These are phyloP conservation scores for Pseudogymnoascus sp. DNA, from an alignment of 2,329 filamentous ascomycete genomes.

Conservation along the genomic window DNA sequence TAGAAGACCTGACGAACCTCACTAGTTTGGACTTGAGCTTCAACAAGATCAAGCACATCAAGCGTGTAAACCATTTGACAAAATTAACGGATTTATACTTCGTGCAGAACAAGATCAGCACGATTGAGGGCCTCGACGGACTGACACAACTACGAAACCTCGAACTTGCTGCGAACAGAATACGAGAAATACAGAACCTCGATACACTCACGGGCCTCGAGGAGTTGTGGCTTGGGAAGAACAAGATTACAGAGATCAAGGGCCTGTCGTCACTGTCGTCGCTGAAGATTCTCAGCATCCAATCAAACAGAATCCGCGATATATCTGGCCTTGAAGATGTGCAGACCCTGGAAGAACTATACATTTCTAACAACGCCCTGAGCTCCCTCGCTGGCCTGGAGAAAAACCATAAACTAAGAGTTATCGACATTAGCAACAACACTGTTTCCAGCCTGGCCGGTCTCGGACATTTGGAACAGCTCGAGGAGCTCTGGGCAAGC, in stretches of 20 bases:
- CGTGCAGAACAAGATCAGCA: constrained; percentile 87
- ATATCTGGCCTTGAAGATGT: constrained; percentile 70
- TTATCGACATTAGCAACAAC: constrained; percentile 88
- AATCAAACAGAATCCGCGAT: constrained; percentile 83
- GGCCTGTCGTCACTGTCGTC: constrained; percentile 69
- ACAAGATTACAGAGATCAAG: constrained; percentile 82
- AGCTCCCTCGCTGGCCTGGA: constrained; percentile 68
- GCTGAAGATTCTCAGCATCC: constrained; percentile 83
- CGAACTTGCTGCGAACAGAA: constrained; percentile 86
- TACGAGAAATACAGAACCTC: constrained; percentile 81
- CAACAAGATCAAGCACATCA: constrained; percentile 99
- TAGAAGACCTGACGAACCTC: constrained; percentile 71
- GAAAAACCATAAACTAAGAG: constrained; percentile 57
- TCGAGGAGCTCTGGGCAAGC: constrained; percentile 93
- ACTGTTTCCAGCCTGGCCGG: constrained; percentile 68
- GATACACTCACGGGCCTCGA: constrained; percentile 71
- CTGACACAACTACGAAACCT: constrained; percentile 71
- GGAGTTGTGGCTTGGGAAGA: constrained; percentile 91
- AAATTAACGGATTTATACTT: constrained; percentile 81
- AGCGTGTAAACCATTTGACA: constrained; percentile 70
- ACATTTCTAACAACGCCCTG: constrained; percentile 92
- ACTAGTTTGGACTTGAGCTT: constrained; percentile 85
- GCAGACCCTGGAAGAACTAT: constrained; percentile 78
- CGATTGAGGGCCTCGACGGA: constrained; percentile 75
- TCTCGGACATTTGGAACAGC: constrained; percentile 56